Percentiles rank a stretch among this genome's conserved stretches.
Evolutionary conservation across 495 filamentous ascomycete genomes (phyloP).

Genomic region (Neurospora sp.): DNA sequence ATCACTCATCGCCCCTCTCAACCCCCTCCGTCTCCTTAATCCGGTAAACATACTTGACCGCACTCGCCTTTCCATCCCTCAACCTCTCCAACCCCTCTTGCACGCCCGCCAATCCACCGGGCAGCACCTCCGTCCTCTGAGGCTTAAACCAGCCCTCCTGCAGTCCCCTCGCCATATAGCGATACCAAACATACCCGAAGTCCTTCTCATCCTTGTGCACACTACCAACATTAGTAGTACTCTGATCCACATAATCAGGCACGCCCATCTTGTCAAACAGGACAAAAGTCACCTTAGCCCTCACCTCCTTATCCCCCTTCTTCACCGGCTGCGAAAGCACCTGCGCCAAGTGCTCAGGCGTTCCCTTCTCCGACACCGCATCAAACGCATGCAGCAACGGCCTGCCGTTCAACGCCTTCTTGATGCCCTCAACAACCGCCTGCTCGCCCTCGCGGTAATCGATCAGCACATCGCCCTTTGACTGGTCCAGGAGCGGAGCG

Average conservation of each 20-base stretch:
- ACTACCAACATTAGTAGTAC: slow-evolving; percentile 35
- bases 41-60: slow-evolving; percentile 58
- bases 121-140: slow-evolving; percentile 53
- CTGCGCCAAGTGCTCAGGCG: slow-evolving; percentile 32
- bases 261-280: slow-evolving; percentile 30
- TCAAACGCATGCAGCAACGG: slow-evolving; percentile 44
- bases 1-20: neutral
- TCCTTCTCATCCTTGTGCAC: slow-evolving; percentile 44
- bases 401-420: slow-evolving; percentile 31
- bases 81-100: slow-evolving; percentile 46
- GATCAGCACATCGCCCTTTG: slow-evolving; percentile 58
- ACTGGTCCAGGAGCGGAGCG: slow-evolving; percentile 45
- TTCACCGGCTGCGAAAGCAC: slow-evolving; percentile 30
- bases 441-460: slow-evolving; percentile 59
- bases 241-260: slow-evolving; percentile 25
- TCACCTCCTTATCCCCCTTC: slow-evolving; percentile 9
- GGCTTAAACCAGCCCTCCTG: slow-evolving; percentile 48
- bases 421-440: slow-evolving; percentile 40
- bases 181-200: slow-evolving; percentile 46
- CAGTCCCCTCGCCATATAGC: slow-evolving; percentile 43
- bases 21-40: slow-evolving; percentile 51
- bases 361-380: slow-evolving; percentile 47
- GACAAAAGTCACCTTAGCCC: slow-evolving; percentile 42
- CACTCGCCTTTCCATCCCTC: slow-evolving; percentile 53
- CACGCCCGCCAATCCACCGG: slow-evolving; percentile 49